Percentiles rank a stretch among this genome's conserved stretches.
Evolutionary conservation across 2,329 filamentous ascomycete genomes (phyloP).

Genomic region (Penicillium frequentans): DNA sequence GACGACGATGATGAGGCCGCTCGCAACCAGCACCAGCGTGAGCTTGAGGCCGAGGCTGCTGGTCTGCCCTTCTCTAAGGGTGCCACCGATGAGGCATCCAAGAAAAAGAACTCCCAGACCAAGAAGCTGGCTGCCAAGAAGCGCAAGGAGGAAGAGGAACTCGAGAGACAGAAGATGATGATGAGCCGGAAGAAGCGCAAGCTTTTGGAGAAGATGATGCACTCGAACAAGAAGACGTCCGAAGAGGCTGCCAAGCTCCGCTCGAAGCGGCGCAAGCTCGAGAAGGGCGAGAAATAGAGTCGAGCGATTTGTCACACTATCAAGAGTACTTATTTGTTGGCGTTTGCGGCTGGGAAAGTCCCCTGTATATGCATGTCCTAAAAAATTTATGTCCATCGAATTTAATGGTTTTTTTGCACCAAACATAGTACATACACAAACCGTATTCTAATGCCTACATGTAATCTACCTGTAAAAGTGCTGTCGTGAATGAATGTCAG

Average conservation of each 20-base stretch:
- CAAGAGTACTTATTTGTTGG: constrained; percentile 15
- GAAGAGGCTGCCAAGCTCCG: constrained; percentile 84
- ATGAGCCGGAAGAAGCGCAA: constrained; percentile 97
- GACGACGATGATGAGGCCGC: constrained; percentile 60
- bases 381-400: constrained; percentile 22
- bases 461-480: too few species aligned
- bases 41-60: constrained; percentile 87
- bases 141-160: constrained; percentile 74
- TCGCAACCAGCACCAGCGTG: constrained; percentile 74
- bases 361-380: constrained; percentile 28
- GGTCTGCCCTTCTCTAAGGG: constrained; percentile 58
- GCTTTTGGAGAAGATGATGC: constrained; percentile 95
- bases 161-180: constrained; percentile 96
- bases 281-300: constrained; percentile 52
- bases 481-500: neutral
- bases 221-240: constrained; percentile 91
- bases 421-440: neutral
- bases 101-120: constrained; percentile 68
- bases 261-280: constrained; percentile 85
- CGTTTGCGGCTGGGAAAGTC: constrained; percentile 27
- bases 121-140: constrained; percentile 68
- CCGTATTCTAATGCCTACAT: neutral
- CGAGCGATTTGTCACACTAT: constrained; percentile 11
- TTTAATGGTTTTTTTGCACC: constrained; percentile 8
- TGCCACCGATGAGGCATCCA: constrained; percentile 59